Evolutionary conservation across 257 asterid species (phyloP).

Genomic region (Solanum peruvianum): DNA sequence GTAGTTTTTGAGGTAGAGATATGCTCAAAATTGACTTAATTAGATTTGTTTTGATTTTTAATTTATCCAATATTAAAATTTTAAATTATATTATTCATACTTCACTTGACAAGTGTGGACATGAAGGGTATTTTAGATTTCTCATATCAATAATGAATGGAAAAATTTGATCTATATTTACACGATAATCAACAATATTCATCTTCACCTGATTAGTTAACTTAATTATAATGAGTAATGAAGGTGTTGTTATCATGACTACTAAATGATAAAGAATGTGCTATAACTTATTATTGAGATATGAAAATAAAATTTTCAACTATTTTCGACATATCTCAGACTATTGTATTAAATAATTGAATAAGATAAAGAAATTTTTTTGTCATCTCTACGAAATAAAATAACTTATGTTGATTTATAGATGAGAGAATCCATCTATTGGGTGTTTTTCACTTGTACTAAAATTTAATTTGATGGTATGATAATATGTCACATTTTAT

Average conservation of each 20-base stretch:
- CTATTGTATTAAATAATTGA: no score
- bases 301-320: background rate
- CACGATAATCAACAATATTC: rapidly evolving
- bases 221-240: background rate
- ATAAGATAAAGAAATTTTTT: background rate
- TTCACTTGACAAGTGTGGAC: background rate
- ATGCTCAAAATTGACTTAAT: background rate
- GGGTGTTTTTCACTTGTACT: no score
- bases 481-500: no score
- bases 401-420: background rate
- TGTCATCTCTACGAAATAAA: no score
- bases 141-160: background rate
- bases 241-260: background rate
- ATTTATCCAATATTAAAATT: background rate
- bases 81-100: background rate
- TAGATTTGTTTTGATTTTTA: background rate
- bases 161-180: background rate
- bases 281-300: no score
- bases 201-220: background rate
- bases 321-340: no score
- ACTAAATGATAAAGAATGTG: no score
- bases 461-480: no score
- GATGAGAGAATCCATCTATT: background rate
- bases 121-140: background rate
- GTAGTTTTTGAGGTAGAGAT: background rate